Evolutionary conservation across 768 basidiomycete genomes (phyloP), one percentile per base, ranked within the genome.

Genomic region (Ephemerocybe angulata): DNA sequence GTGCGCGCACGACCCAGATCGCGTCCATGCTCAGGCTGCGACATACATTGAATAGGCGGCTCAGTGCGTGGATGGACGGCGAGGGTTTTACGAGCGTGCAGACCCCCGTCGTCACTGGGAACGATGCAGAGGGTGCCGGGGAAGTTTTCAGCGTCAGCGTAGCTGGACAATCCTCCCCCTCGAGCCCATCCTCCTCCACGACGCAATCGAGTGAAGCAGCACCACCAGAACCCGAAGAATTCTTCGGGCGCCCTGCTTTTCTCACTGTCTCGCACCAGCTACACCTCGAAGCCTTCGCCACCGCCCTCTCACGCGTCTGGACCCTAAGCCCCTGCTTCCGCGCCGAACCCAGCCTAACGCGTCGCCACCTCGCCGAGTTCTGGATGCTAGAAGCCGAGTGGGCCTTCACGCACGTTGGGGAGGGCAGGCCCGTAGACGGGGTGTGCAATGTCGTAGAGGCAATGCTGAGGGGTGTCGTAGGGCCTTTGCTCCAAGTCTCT

Each of bases 301-400:
- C 83, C 6, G 81, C 91, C 0, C 70, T 95, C 17, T 81, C 87
- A 0, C 84, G 95, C 19, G 89, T 91, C 1, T 99, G 94, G 74
- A 95, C 95, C 1, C 81, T 99, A 22, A 87, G 90, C 0, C 95
- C 97, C 0, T 88, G 89, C 60, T 99, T 99, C 72, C 88, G 97
- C 15, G 96, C 97, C 21, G 97, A 99, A 66, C 84, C 84, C 4
- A 90, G 87, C 2, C 80, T 87, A 60, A 98, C 96, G 1, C 82
- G 83, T 29, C 79, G 96, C n/a, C 97, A 99, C 66, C 81, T 99
- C 12, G 85, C 92, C 49, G 97, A 99, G 69, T 99, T 99, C 70
- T 98, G 93, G 90, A 99, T 99, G 97, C 83, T 98, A 52, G 97
- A 99, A 72, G 95, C 91, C 0, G 97, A 99, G 66, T 87, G 92